Evolutionary conservation across 805 yeast species (phyloP).

Genomic region (Vanderwaltozyma polyspora): DNA sequence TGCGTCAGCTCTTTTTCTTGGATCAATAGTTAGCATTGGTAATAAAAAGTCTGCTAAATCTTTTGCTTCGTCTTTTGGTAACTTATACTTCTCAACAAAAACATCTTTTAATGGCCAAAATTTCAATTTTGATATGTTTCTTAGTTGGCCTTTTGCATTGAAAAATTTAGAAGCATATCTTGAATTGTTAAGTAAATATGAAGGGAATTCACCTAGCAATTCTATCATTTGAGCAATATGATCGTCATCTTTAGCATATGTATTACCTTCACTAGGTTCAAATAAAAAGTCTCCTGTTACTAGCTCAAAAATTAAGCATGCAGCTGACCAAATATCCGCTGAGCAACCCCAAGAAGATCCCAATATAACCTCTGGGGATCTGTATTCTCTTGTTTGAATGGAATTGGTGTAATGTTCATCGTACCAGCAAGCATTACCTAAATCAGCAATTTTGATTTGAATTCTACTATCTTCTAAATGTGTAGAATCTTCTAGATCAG

Average conservation of each 20-base stretch:
- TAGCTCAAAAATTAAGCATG: slow-evolving; percentile 81
- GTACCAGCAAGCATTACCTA: slow-evolving; percentile 84
- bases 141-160: slow-evolving; percentile 57
- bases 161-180: slow-evolving; percentile 52
- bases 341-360: slow-evolving; percentile 91
- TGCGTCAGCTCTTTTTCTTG: slow-evolving; percentile 81
- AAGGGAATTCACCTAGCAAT: slow-evolving; percentile 58
- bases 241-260: slow-evolving; percentile 84
- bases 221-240: slow-evolving; percentile 94
- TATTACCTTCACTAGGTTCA: slow-evolving; percentile 68
- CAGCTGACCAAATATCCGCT: slow-evolving; percentile 93
- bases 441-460: slow-evolving; percentile 80
- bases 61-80: slow-evolving; percentile 53
- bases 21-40: slow-evolving; percentile 77
- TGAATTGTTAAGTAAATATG: slow-evolving; percentile 46
- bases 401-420: slow-evolving; percentile 76
- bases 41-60: slow-evolving; percentile 64
- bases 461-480: slow-evolving; percentile 45
- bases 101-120: slow-evolving; percentile 86
- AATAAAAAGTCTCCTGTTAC: slow-evolving; percentile 90
- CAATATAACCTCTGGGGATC: slow-evolving; percentile 78
- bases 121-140: slow-evolving; percentile 69
- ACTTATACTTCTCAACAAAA: slow-evolving; percentile 73
- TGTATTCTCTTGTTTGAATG: slow-evolving; percentile 83
- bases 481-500: no score